Evolutionary conservation across 257 asterid genomes (phyloP), one percentile per base, ranked within the genome.

Genomic region (Nemophila menziesii): DNA sequence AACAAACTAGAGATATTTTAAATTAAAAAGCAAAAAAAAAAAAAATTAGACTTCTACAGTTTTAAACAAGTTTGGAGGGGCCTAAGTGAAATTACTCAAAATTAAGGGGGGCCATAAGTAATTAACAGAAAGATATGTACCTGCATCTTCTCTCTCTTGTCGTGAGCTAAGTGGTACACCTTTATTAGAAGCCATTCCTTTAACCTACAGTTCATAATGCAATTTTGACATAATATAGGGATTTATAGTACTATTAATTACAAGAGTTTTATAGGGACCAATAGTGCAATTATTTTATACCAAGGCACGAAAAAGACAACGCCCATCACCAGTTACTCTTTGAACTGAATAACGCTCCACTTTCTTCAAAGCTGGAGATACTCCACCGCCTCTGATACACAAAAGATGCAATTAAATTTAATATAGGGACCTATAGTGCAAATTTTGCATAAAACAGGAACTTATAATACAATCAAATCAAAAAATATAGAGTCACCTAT

Each of bases 151-250:
- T 47, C 85, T 72, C 63, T 90, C 96, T 66, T 84, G 82, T 20
- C 78, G 69, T 3, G 76, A 74, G 46, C 68, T 70, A 48, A 81
- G 85, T 27, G 62, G 13, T 56, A 53, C 48, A 2, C 92, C 86
- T 73, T 89, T 89, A 79, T 89, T 85, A 39, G 70, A 58, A 45
- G 94, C 96, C 98, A 89, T 89, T 63, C 96, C 98, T 65, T 77
- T 89, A 5, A 85, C 98, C 96, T 89, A 73, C 48, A 44, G 47
- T 54, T 48, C 69, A 57, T 40, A 56, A 54, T 36, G 39, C 42
- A 53, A 38, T 36, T 39, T 16, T 17, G 54, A 14, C 37, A 39
- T 20, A 16, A 36, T 14, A 44, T 20, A 54, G 17, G 47, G 62
- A 38, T 0, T 20, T 23, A 5, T 1, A n/a, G 8, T 8, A 43